Base-by-base conservation (phyloP, 495 filamentous ascomycete species). In the Penicillium longicatenatum region DNA sequence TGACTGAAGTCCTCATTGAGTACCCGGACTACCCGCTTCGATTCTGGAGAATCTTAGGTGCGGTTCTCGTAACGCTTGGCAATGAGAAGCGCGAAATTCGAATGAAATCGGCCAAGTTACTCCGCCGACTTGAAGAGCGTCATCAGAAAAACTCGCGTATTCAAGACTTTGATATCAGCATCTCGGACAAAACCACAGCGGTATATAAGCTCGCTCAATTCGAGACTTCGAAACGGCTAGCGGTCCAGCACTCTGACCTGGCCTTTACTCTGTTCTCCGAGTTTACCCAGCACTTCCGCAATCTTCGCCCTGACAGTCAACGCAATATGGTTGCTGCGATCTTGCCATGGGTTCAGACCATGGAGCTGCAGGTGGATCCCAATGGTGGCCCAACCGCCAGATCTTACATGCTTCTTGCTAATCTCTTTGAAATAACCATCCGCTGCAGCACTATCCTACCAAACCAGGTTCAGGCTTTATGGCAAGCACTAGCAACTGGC, bases 171-270 rank as follows among this genome's bases (percentile, higher is more conserved):
- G 95, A 98, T 64, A 97, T 98, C 63, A 97, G 93, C 69, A 93
- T 98, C 44, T 93, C 94, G 2, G 95, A 98, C 74, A 96, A 97
- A 74, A 98, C 94, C 0, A 96, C 93, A 55, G 94, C 94, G 1
- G 93, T 98, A 2, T 98, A 97, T 72, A 98, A 97, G 72, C 82
- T 93, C 17, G 94, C 94, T 4, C 95, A 98, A 62, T 98, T 97
- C 60, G 94, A 98, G 64, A 93, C 93, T 9, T 98, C 95, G 0
- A 92, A 92, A 61, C 76, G 91, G 45, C 79, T 98, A n/a, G 88
- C 94, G 4, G 89, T 88, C 63, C 88, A 93, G 57, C 90, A 98
- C 68, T 81, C 88, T 0, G 91, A 97, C 58, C 74, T 95, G 47
- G 93, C 95, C 1, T 96, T 97, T 64, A 87, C 90, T 46, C 86